Evolutionary conservation across 192 early-diverging fungal species (phyloP), one percentile per base, ranked within the genome.

Genomic region (Entomortierella chlamydospora): DNA sequence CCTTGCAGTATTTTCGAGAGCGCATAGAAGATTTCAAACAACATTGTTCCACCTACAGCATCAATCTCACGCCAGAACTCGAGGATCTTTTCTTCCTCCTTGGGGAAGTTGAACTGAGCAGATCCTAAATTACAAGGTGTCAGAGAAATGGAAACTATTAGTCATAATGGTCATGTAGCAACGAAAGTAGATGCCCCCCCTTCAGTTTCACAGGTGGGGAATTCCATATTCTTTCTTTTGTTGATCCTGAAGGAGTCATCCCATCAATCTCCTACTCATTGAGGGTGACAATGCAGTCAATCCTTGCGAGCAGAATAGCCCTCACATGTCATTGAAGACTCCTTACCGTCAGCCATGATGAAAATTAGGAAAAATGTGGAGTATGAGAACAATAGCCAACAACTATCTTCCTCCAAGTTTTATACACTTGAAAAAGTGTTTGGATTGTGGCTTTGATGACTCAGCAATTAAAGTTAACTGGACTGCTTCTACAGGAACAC

Each of bases 61-160:
- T 99, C 95, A 79, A 99, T 98, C 82, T 98, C 95, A 78, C 91
- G 92, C 98, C 98, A 99, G 68, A 96, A 98, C 63, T 86, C 83
- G 49, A 97, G 89, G 47, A 98, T 89, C 85, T 94, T 96, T 77
- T 95, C 93, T 78, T 99, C 98, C 84, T 97, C 97, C 66, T 88
- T 87, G 51, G 97, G 97, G 83, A 99, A 99, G 63, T 93, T 95
- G 74, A 93, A 84, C 61, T 83, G 84, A 56, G 76, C 76, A 62
- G 76, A 70, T 66, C 76, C 76, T 79, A 45, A 2, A 29, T 31
- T 29, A 2, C 22, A 26, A 58, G 8, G 58, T 23, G n/a, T 54
- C 8, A 11, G 55, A 41, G 6, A 4, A 51, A 37, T 57, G 58
- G 61, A 47, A 28, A 31, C 7, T 56, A 45, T 51, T 33, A 51